Conservation (phyloP, 257 asterid genomes). For the Przewalskia tangutica region DNA sequence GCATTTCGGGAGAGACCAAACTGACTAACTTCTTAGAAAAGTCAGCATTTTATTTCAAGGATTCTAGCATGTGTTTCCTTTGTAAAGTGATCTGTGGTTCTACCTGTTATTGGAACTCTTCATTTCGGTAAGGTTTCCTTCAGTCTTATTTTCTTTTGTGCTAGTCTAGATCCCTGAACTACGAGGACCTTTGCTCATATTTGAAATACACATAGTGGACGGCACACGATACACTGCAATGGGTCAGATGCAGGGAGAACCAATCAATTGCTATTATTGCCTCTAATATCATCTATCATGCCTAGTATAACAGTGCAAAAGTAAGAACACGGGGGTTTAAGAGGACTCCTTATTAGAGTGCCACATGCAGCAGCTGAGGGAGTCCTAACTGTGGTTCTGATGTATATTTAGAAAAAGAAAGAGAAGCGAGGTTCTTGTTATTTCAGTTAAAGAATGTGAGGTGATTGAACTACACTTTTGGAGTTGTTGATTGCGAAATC, state of each 20-base stretch:
- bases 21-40: not conserved
- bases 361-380: not conserved
- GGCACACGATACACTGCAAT: not conserved
- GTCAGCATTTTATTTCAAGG: not conserved
- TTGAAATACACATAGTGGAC: not conserved
- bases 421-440: not conserved
- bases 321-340: not conserved
- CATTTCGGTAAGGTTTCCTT: not conserved
- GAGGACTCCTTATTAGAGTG: not conserved
- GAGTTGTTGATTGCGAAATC: not conserved
- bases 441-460: not conserved
- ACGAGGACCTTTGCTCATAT: not conserved
- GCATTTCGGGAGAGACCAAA: not conserved
- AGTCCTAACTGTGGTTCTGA: not conserved
- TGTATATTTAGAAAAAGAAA: not conserved
- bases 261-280: not conserved
- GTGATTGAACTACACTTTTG: not conserved
- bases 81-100: not conserved
- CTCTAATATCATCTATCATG: not conserved
- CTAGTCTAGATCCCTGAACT: not conserved
- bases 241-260: not conserved
- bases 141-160: not conserved
- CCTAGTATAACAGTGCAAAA: not conserved
- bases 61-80: not conserved
- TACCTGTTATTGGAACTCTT: not conserved